Conservation (phyloP, 1,284 basidiomycete genomes). For the Amylostereum chailletii region DNA sequence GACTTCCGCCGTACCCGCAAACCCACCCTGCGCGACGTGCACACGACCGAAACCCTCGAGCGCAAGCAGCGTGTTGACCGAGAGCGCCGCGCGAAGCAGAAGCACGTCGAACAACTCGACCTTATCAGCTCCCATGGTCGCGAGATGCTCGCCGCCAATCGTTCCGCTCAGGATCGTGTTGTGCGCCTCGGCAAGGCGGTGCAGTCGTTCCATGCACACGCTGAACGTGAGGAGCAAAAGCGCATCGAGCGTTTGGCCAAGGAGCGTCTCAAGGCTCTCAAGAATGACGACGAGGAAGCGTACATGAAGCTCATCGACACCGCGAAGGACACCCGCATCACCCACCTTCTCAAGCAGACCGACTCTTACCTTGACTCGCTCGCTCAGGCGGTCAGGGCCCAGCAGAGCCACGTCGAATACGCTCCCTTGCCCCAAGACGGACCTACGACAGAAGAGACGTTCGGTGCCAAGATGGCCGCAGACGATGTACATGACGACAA, state of each 20-base stretch:
- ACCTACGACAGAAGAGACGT: conserved; percentile 80
- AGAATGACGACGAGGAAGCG: conserved; percentile 98
- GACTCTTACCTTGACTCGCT: conserved; percentile 93
- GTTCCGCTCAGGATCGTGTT: conserved; percentile 69
- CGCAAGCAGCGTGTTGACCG: conserved; percentile 88
- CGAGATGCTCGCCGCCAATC: conserved; percentile 60
- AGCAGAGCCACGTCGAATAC: conserved; percentile 66
- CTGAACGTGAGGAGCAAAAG: conserved; percentile 99
- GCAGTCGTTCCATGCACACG: conserved; percentile 77
- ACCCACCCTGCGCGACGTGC: conserved; percentile 84
- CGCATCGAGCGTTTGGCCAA: conserved; percentile 94
- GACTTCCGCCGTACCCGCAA: conserved; percentile 89
- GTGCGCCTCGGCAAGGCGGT: conserved; percentile 82
- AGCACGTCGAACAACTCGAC: conserved; percentile 90
- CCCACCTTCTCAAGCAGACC: conserved; percentile 91
- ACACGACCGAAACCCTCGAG: conserved; percentile 86
- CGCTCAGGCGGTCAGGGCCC: conserved; percentile 89
- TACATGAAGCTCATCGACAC: conserved; percentile 99
- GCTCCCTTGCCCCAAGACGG: conserved; percentile 52
- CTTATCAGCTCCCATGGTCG: conserved; percentile 85
- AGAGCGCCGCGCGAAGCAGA: conserved; percentile 91
- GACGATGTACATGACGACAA: conserved; percentile 60
- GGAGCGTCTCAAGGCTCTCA: conserved; percentile 96
- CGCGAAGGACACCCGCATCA: conserved; percentile 98
- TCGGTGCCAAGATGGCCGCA: conserved; percentile 69